phyloP scores from a whole-genome alignment of 2,329 filamentous ascomycete species.

The Penicillium sp. region DNA sequence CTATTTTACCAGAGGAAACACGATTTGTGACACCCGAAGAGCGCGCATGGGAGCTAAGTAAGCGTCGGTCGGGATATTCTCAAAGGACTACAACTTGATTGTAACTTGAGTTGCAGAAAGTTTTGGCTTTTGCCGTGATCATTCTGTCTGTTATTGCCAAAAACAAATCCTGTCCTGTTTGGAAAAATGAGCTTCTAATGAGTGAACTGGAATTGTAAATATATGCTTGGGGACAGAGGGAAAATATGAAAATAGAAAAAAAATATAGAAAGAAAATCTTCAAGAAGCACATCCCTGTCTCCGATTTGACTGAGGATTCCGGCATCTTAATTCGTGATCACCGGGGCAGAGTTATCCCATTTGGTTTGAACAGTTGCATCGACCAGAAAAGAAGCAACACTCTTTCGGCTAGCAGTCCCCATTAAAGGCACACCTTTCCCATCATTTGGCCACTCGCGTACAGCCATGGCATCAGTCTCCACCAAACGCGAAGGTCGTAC shows the following conservation, averaged over 20 bases:
- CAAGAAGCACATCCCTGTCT: too few relatives aligned
- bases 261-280: too few relatives aligned
- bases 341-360: conserved; percentile 52
- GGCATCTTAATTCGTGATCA: conserved; percentile 49
- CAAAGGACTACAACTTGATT: background rate
- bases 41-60: background rate
- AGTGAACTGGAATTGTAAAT: too few relatives aligned
- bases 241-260: too few relatives aligned
- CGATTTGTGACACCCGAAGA: conserved; percentile 6
- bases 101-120: too few relatives aligned
- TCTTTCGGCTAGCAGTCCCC: conserved; percentile 40
- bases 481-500: conserved; percentile 51
- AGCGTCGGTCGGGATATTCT: background rate
- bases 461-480: conserved; percentile 40
- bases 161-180: too few relatives aligned
- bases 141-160: too few relatives aligned
- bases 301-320: too few relatives aligned
- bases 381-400: conserved; percentile 54
- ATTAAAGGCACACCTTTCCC: conserved; percentile 50
- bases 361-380: conserved; percentile 46
- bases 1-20: conserved; percentile 8
- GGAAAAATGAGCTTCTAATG: too few relatives aligned
- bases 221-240: too few relatives aligned
- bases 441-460: conserved; percentile 49
- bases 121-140: too few relatives aligned